Conservation (phyloP, 2,329 filamentous ascomycete genomes). For the Coniochaeta hoffmannii region DNA sequence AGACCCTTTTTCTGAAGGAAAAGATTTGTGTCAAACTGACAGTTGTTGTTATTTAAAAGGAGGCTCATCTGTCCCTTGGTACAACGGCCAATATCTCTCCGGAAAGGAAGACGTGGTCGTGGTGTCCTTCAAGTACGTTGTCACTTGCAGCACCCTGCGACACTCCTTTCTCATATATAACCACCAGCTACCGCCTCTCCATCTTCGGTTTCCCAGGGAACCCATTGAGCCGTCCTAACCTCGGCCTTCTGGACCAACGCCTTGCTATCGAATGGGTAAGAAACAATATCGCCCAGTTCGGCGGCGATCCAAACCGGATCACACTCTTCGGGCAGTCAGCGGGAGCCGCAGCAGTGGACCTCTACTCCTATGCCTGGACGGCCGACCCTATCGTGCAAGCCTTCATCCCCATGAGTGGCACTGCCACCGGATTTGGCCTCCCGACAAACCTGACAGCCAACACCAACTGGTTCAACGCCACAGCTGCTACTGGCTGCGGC, state of each 20-base stretch:
- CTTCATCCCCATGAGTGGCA: constrained; percentile 37
- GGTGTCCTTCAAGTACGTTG: constrained; percentile 30
- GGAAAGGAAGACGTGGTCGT: constrained; percentile 33
- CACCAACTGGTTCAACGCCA: constrained; percentile 34
- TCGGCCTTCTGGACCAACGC: constrained; percentile 41
- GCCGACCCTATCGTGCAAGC: constrained; percentile 18
- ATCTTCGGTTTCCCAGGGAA: constrained; percentile 32
- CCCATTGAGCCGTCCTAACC: constrained; percentile 23
- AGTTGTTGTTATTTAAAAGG: neutral
- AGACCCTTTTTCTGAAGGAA: neutral
- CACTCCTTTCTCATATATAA: neutral
- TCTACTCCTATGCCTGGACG: constrained; percentile 9
- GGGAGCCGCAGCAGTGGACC: constrained; percentile 19
- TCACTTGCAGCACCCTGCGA: neutral
- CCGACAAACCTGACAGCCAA: constrained; percentile 23
- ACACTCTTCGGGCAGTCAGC: constrained; percentile 35
- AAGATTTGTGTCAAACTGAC: neutral
- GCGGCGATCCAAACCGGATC: constrained; percentile 31
- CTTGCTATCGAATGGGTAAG: constrained; percentile 38
- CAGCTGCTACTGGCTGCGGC: constrained; percentile 27
- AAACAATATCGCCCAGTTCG: constrained; percentile 35
- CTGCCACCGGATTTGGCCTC: constrained; percentile 33
- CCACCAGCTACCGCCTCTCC: constrained; percentile 27
- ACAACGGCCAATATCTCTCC: constrained; percentile 33
- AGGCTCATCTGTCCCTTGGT: constrained; percentile 28